Evolutionary conservation across 2,329 filamentous ascomycete genomes (phyloP), one percentile per base, ranked within the genome.

Genomic region (Talaromyces albobiverticillius): DNA sequence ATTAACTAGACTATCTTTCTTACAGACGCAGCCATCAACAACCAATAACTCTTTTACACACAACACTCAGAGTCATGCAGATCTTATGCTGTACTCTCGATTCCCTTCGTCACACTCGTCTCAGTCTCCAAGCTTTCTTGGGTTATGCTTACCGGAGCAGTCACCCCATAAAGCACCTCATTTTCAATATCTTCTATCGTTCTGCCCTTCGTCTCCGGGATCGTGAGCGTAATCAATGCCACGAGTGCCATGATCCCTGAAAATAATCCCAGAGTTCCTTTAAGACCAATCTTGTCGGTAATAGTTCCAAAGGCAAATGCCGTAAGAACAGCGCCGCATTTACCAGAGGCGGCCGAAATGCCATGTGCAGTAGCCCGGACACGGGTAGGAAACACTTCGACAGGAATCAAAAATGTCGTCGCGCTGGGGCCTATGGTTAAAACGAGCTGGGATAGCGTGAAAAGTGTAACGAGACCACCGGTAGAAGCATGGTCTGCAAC

Each of bases 361-460:
- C 86, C 86, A 62, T 89, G 86, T 55, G 82, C 85, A 0, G 82
- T 83, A 48, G 79, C 83, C 34, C 84, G 79, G 61, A 85, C 86
- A 58, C 78, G 77, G 2, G 83, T 86, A 0, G 82, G 82, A 63
- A 87, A 87, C 40, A 84, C 79, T 63, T 87, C 83, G 40, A 82
- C 83, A 1, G 84, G 82, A 14, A 86, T 79, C 51, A 86, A 80
- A 61, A 86, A 85, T 0, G 82, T 86, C 9, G 85, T 76, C 0
- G 80, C 82, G 60, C 85, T 85, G 41, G 82, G 82, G 9, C 82
- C 67, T 40, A 72, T 67, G 57, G 70, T 70, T 60, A 72, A 70
- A 51, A 88, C 82, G 64, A 86, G 84, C 59, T 88, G 84, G 4
- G 80, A 81, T 3, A 87, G 63, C 6, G 87, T 76, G 64, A 88